A percentile compares a stretch with the other conserved stretches of the same genome.
Conservation (phyloP, 2,329 filamentous ascomycete species). For the Verticillium nonalfalfae region DNA sequence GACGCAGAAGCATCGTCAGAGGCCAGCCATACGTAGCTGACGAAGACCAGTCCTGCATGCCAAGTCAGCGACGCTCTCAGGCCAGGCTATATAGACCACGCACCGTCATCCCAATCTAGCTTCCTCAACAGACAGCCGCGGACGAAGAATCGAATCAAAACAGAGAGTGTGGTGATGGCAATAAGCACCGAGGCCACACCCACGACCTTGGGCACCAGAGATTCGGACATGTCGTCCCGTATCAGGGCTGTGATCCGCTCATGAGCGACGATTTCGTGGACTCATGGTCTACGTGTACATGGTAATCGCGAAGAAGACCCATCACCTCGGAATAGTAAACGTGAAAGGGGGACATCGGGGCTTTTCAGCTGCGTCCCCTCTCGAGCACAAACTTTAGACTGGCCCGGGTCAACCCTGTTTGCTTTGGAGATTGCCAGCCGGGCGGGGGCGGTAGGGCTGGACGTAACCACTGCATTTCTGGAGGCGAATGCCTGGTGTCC, state of each 20-base stretch:
- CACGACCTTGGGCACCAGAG: slow-evolving; percentile 1
- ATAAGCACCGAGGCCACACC: slow-evolving; percentile 9
- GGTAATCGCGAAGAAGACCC: neutral
- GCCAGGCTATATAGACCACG: neutral
- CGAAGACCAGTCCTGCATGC: slow-evolving; percentile 6
- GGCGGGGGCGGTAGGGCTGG: neutral
- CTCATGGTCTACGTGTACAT: neutral
- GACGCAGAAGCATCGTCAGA: no score
- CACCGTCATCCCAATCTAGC: slow-evolving; percentile 11
- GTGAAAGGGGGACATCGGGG: neutral
- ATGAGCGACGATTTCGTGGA: neutral
- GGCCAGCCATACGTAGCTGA: slow-evolving; percentile 7
- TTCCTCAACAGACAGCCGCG: slow-evolving; percentile 6
- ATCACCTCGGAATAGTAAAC: neutral
- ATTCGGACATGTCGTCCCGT: neutral
- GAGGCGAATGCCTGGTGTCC: neutral
- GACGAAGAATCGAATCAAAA: slow-evolving; percentile 8
- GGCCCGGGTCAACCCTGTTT: neutral
- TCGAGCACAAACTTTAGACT: neutral
- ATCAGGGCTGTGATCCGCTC: neutral
- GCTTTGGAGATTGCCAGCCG: neutral
- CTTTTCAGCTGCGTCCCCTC: neutral
- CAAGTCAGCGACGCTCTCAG: neutral
- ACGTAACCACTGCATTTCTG: neutral
- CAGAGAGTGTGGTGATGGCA: slow-evolving; percentile 6